Evolutionary conservation across 257 asterid species (phyloP).

Genomic region (Solanum clarkiae): DNA sequence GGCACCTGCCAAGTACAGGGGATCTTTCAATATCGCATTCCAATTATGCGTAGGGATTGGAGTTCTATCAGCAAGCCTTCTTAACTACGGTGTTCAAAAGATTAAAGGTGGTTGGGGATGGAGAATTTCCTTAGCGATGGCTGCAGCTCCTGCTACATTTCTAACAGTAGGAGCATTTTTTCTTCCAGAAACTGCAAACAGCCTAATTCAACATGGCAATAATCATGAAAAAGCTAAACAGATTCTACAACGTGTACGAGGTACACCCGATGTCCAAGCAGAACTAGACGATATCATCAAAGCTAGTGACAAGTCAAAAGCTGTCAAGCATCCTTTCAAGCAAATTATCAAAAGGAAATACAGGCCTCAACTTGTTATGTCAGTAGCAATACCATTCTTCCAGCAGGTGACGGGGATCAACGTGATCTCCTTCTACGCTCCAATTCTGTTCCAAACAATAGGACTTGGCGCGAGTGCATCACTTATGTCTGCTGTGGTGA

Average conservation of each 20-base stretch:
- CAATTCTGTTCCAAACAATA: constrained; percentile 36
- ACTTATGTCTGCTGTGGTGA: constrained; percentile 12
- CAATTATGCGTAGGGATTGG: constrained; percentile 35
- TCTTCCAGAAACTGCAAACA: constrained; percentile 56
- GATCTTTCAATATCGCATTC: constrained; percentile 43
- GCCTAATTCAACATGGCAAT: constrained; percentile 22
- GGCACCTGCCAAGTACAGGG: constrained; percentile 42
- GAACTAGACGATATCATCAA: constrained; percentile 39
- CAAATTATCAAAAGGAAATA: constrained; percentile 17
- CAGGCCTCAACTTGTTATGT: constrained; percentile 51
- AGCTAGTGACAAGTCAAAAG: constrained; percentile 25
- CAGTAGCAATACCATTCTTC: constrained; percentile 43
- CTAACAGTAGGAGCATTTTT: constrained; percentile 22
- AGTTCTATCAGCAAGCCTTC: constrained; percentile 24
- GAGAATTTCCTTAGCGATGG: constrained; percentile 39
- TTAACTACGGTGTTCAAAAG: constrained; percentile 31
- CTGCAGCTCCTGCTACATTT: constrained; percentile 21
- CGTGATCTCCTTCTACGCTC: constrained; percentile 51
- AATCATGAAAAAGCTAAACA: constrained; percentile 21
- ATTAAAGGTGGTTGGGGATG: constrained; percentile 60
- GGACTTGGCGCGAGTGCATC: constrained; percentile 48
- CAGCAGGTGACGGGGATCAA: constrained; percentile 55
- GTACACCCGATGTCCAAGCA: constrained; percentile 25
- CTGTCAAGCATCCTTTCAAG: constrained; percentile 19
- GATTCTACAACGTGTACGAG: constrained; percentile 29